Base-by-base conservation (phyloP, 164 flowering plant species). In the Pachysandra terminalis region DNA sequence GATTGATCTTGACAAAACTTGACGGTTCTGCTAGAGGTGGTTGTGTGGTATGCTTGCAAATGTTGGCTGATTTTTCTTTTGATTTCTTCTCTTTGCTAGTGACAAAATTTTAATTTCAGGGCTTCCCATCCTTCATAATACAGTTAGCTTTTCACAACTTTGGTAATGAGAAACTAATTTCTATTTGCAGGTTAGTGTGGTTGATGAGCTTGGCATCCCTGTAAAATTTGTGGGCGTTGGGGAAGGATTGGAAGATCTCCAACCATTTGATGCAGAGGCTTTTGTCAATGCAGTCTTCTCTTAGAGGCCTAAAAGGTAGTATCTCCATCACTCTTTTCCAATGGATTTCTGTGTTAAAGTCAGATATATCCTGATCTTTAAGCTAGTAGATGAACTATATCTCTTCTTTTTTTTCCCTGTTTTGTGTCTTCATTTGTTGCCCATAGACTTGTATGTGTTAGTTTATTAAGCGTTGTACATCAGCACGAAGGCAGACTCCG, bases 21-120 rank as follows among this genome's bases (percentile, higher is more conserved):
- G 98, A 94, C 74, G 97, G 97, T 49, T 84, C 98, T 74, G 97
- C 98, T 21, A 83, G 98, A 78, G 98, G 98, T 66, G 98, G 98
- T 68, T 91, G 98, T 75, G 97, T 91, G 97, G 98, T 94, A 85
- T 51, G 83, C 41, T 41, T 79, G 25, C 53, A 67, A 25, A 27
- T 24, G 22, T 66, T 41, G 28, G 0, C 7, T 49, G 57, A 12
- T 23, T 55, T 3, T 55, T 25, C 37, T 37, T n/a, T 27, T 61
- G 10, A 12, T 2, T 56, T 26, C 0, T 0, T 48, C 37, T 9
- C 0, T 23, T 23, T 55, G 21, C 59, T 45, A 13, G 25, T 51
- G 9, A 22, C 41, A 32, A 32, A 24, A 54, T 52, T 15, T n/a
- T 51, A 35, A 5, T 25, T 53, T 48, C 45, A 3, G 61, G 52